Percentiles rank a stretch among this genome's conserved stretches.
phyloP scores from a whole-genome alignment of 2,329 filamentous ascomycete species.

The Alternaria longipes region DNA sequence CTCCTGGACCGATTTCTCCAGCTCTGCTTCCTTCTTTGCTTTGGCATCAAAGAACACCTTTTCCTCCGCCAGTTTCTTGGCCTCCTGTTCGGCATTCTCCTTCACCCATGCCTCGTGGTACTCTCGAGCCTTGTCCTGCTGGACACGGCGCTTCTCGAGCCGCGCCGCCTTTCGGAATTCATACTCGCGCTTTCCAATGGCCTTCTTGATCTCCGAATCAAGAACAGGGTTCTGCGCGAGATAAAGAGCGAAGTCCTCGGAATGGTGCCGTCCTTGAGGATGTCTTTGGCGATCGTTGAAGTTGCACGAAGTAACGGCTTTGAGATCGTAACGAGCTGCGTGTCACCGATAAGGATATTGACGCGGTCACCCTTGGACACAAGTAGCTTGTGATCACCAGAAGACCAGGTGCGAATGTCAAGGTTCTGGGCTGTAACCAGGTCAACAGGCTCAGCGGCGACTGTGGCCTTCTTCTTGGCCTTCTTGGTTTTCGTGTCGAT shows the following conservation, averaged over 20 bases:
- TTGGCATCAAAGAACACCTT: no score
- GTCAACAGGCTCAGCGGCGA: no score
- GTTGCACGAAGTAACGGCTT: not conserved
- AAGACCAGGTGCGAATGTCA: not conserved
- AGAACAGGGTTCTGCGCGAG: not conserved
- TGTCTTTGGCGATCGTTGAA: not conserved
- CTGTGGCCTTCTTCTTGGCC: not conserved
- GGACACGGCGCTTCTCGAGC: no score
- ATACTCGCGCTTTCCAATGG: not conserved
- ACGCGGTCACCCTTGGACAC: not conserved
- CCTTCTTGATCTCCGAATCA: not conserved
- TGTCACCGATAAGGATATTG: not conserved
- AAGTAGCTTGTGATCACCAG: no score
- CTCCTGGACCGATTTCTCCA: no score
- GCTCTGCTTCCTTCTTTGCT: constrained; percentile 10
- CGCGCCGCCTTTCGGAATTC: not conserved
- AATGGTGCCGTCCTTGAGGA: accelerated
- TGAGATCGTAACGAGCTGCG: not conserved
- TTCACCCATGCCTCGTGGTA: not conserved
- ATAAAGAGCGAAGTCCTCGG: not conserved
- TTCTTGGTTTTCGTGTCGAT: not conserved
- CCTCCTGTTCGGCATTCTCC: no score
- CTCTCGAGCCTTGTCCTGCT: not conserved
- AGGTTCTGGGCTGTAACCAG: not conserved
- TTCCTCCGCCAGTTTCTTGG: no score